A percentile compares a stretch with the other conserved stretches of the same genome.
Evolutionary conservation across 352 stramenopile species (phyloP).

Genomic region (Pythium monospermum): DNA sequence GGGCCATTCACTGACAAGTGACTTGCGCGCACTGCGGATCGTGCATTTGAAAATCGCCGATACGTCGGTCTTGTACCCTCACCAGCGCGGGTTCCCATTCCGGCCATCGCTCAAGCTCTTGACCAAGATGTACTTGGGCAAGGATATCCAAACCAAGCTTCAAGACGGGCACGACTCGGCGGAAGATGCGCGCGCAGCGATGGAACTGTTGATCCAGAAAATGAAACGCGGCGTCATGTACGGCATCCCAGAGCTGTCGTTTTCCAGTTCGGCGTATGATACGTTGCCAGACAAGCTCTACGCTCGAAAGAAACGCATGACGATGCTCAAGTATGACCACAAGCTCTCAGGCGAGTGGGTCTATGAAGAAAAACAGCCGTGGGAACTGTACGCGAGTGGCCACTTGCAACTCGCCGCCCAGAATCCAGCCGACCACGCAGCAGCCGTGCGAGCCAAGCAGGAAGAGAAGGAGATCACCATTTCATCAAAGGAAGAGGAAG

Average conservation of each 20-base stretch:
- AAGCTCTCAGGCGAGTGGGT: conserved; percentile 12
- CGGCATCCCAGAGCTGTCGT: conserved; percentile 48
- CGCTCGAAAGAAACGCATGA: conserved; percentile 38
- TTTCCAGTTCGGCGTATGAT: conserved; percentile 45
- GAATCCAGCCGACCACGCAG: conserved; percentile 50
- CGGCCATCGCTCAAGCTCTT: conserved; percentile 79
- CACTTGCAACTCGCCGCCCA: conserved; percentile 43
- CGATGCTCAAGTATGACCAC: conserved; percentile 33
- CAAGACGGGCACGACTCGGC: conserved; percentile 74
- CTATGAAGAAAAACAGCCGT: conserved; percentile 48
- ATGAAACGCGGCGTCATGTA: conserved; percentile 59
- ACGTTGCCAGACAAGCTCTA: conserved; percentile 61
- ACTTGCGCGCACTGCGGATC: conserved; percentile 71
- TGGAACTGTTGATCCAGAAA: conserved; percentile 77
- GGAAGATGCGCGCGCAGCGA: conserved; percentile 74
- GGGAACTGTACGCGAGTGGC: conserved; percentile 65
- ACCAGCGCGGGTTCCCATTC: conserved; percentile 79
- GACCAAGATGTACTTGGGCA: conserved; percentile 74
- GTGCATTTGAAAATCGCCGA: conserved; percentile 69
- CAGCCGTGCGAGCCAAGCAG: conserved; percentile 5
- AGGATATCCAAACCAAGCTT: conserved; percentile 69
- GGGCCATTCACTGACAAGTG: conserved; percentile 83
- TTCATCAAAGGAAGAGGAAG: too few relatives aligned
- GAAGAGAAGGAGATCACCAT: not conserved
- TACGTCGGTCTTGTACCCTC: conserved; percentile 81